phyloP scores from a whole-genome alignment of 257 asterid genomes.

The Linaria vulgaris region DNA sequence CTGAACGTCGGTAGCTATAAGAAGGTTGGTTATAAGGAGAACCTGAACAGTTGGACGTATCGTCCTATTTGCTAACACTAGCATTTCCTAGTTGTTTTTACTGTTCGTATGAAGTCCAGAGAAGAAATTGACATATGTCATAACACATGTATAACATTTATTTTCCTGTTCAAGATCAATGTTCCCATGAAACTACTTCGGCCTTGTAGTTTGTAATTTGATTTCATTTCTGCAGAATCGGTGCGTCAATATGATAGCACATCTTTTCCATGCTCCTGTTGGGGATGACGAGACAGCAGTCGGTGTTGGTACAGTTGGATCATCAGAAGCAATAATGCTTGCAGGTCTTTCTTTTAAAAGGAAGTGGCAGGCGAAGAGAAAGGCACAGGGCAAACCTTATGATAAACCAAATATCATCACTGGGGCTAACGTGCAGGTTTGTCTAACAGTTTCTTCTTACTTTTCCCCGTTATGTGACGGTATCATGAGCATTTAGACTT shows the following conservation, averaged over 20 bases:
- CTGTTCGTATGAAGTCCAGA: neutral
- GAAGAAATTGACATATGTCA: too few relatives aligned
- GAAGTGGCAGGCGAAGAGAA: conserved; percentile 71
- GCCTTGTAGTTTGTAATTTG: too few relatives aligned
- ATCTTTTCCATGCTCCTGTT: conserved; percentile 68
- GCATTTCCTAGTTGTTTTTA: too few relatives aligned
- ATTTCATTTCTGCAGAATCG: conserved; percentile 50
- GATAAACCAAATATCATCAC: conserved; percentile 71
- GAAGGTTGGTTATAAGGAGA: too few relatives aligned
- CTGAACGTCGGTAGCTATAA: too few relatives aligned
- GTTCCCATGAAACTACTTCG: too few relatives aligned
- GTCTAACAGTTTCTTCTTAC: neutral
- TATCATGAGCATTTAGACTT: too few relatives aligned
- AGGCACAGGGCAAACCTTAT: conserved; percentile 53
- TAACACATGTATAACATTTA: too few relatives aligned
- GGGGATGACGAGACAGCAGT: conserved; percentile 57
- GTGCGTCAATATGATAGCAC: conserved; percentile 77
- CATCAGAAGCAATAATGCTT: conserved; percentile 88
- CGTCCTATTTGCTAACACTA: too few relatives aligned
- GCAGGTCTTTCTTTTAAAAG: conserved; percentile 87
- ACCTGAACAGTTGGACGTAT: too few relatives aligned
- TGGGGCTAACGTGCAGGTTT: conserved; percentile 74
- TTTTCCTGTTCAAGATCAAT: too few relatives aligned
- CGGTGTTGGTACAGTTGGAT: conserved; percentile 84
- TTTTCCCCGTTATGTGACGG: too few relatives aligned